Evolutionary conservation across 1,284 basidiomycete species (phyloP).

Genomic region (Rhodotorula sp.): DNA sequence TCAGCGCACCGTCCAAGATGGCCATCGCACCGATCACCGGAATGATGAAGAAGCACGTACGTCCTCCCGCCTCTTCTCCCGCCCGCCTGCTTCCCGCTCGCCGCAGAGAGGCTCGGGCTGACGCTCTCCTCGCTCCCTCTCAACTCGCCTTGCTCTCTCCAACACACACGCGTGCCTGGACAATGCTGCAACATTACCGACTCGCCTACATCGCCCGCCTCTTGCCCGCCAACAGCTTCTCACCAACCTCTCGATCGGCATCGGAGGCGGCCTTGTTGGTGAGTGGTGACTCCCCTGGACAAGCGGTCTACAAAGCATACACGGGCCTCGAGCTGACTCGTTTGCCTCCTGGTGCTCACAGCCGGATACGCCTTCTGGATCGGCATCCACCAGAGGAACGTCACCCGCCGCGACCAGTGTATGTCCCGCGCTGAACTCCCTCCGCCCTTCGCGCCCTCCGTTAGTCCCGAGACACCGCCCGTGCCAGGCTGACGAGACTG

Average conservation of each 20-base stretch:
- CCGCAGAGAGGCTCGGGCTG: no score
- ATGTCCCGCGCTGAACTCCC: neutral
- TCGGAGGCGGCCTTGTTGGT: conserved; percentile 35
- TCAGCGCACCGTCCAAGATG: conserved; percentile 11
- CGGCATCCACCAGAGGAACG: neutral
- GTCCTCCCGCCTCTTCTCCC: neutral
- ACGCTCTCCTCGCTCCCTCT: neutral
- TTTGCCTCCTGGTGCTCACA: neutral
- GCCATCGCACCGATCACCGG: conserved; percentile 35
- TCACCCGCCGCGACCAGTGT: conserved; percentile 2
- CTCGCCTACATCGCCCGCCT: neutral
- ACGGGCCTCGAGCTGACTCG: neutral
- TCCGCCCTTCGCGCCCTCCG: neutral
- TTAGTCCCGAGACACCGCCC: neutral
- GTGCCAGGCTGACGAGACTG: neutral
- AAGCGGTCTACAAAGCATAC: neutral
- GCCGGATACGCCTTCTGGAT: conserved; percentile 6
- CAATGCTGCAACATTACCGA: neutral
- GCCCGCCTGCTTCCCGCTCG: neutral
- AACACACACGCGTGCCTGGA: neutral
- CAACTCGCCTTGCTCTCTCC: neutral
- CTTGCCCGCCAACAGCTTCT: conserved; percentile 16
- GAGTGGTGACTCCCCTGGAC: neutral
- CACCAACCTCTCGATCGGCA: conserved; percentile 35
- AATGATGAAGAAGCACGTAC: conserved; percentile 35